Evolutionary conservation across 2,329 filamentous ascomycete genomes (phyloP).

Genomic region (Hortaea sp.): DNA sequence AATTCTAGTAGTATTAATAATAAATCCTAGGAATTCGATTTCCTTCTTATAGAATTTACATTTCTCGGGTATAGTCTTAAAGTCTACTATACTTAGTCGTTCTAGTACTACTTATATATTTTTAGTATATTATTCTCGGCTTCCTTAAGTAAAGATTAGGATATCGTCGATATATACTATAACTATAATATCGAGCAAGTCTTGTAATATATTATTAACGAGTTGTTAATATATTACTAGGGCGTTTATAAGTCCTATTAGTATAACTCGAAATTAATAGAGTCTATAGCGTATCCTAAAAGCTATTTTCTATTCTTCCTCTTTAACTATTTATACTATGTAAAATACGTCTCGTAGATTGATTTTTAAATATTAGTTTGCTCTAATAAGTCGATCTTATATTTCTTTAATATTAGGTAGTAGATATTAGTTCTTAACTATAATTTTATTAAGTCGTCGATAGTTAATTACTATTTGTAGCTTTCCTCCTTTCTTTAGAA

Average conservation of each 20-base stretch:
- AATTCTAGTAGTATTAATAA: constrained; percentile 17
- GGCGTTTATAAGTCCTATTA: constrained; percentile 16
- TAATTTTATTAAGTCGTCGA: constrained; percentile 17
- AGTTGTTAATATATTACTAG: constrained; percentile 15
- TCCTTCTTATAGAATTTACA: constrained; percentile 21
- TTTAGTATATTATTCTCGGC: constrained; percentile 14
- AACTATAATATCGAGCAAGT: constrained; percentile 15
- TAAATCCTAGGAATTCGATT: constrained; percentile 23
- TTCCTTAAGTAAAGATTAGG: constrained; percentile 18
- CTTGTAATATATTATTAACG: constrained; percentile 17
- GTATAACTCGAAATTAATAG: constrained; percentile 18
- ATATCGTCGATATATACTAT: constrained; percentile 20
- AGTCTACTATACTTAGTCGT: constrained; percentile 10
- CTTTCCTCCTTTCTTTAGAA: constrained; percentile 15
- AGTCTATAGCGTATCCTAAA: constrained; percentile 14
- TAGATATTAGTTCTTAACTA: constrained; percentile 18
- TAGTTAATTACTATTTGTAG: constrained; percentile 17
- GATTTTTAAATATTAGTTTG: constrained; percentile 14
- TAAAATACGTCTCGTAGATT: constrained; percentile 18
- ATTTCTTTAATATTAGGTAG: constrained; percentile 17
- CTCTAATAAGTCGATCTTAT: constrained; percentile 9
- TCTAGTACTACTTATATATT: constrained; percentile 18
- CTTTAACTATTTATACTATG: constrained; percentile 13
- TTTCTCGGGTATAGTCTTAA: constrained; percentile 15
- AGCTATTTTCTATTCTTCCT: constrained; percentile 17